Evolutionary conservation across 352 stramenopile genomes (phyloP).

Genomic region (Peronospora belbahrii): DNA sequence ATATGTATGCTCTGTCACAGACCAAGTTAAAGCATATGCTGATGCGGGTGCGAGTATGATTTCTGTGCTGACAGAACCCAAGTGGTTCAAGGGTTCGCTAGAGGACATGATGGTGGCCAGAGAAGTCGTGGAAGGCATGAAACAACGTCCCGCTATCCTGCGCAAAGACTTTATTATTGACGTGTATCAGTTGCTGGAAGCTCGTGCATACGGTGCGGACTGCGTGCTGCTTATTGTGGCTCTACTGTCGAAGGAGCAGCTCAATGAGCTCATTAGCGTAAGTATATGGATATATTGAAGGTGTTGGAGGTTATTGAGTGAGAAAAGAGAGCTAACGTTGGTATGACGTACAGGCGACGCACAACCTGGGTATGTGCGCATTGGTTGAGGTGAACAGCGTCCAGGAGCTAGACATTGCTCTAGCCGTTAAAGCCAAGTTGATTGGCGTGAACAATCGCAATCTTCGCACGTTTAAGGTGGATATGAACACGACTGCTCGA

Average conservation of each 20-base stretch:
- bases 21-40: slow-evolving; percentile 90
- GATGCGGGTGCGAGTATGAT: slow-evolving; percentile 92
- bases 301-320: background rate
- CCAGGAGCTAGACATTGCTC: slow-evolving; percentile 90
- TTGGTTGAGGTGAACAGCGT: slow-evolving; percentile 97
- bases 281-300: no score
- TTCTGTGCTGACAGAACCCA: slow-evolving; percentile 95
- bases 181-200: slow-evolving; percentile 93
- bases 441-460: slow-evolving; percentile 99
- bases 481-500: slow-evolving; percentile 91
- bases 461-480: slow-evolving; percentile 96
- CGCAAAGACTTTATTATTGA: slow-evolving; percentile 95
- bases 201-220: slow-evolving; percentile 91
- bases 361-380: slow-evolving; percentile 91
- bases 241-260: slow-evolving; percentile 59
- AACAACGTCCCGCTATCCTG: slow-evolving; percentile 59
- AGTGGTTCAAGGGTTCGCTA: slow-evolving; percentile 96
- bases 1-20: slow-evolving; percentile 18
- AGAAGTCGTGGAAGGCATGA: slow-evolving; percentile 37
- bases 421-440: slow-evolving; percentile 86
- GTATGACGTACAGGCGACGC: slow-evolving; percentile 46
- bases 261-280: slow-evolving; percentile 59
- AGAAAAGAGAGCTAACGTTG: background rate
- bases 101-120: slow-evolving; percentile 68
- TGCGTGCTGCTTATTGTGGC: slow-evolving; percentile 97